Evolutionary conservation across 441 rosid species (phyloP), one percentile per base, ranked within the genome.

Genomic region (Arabidopsis lyrata): DNA sequence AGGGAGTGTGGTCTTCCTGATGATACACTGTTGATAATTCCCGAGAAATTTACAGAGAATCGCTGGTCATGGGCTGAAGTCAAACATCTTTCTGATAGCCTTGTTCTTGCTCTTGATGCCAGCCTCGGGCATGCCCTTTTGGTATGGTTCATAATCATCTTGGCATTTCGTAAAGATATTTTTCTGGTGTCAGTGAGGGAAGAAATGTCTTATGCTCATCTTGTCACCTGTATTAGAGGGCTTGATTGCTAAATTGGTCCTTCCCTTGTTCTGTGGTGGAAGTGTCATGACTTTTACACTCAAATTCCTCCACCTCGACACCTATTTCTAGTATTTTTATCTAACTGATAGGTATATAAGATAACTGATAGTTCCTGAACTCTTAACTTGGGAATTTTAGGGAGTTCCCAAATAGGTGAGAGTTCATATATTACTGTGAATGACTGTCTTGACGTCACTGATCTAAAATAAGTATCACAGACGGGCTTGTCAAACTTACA

Each of bases 21-120:
- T 80, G 80, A 79, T 85, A 86, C 92, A 64, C 74, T 91, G 5
- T 78, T 77, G 66, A 83, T 74, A 55, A 81, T 77, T 76, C 89
- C 92, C 35, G 90, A 89, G 69, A 83, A 71, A 61, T 83, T 85
- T 70, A 63, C 84, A 10, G 97, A 90, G 64, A 89, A 87, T 72
- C 83, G 79, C 67, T 96, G 97, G 98, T 89, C 97, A 62, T 96
- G 99, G 99, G 70, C 70, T 49, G 95, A 89, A 76, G 93, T 90
- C 76, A 93, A 93, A 85, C 77, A 75, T 84, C 93, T 93, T 52
- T 90, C 99, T 50, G 82, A 83, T 76, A 81, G 88, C 79, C 91
- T 96, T 80, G 85, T 96, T 76, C 84, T 89, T 68, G 97, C 96
- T 71, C 99, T 96, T 75, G 98, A 96, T 86, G 98, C 98, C 53